Base-by-base conservation (phyloP, 2,329 filamentous ascomycete species). In the Sporothrix curviconia region DNA sequence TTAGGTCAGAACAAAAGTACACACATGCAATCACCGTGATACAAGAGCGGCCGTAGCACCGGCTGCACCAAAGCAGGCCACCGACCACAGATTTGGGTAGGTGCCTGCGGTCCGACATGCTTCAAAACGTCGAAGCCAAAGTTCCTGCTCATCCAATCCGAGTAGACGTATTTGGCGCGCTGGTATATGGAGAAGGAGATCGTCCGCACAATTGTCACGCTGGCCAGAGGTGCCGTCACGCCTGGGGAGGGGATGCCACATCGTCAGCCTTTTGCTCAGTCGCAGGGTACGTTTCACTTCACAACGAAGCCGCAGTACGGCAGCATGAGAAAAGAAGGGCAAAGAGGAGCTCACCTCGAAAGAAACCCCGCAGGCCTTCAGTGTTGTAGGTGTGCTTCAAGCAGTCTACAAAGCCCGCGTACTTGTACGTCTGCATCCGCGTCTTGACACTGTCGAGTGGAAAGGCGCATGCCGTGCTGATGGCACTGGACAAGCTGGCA, bases 381-480 rank as follows among this genome's bases (percentile, higher is more conserved):
- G 78, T 84, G 59, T 77, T 79, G 72, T 94, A 94, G 9, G 89
- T 92, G 64, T 88, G 81, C 61, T 78, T 79, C 53, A 91, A 82
- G 69, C 89, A 92, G 70, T 90, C 85, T 67, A 81, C 72, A 71
- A 89, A 90, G 64, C 81, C 89, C 63, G 81, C 78, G 73, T 88
- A 92, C 62, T 87, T 84, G 72, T 94, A 92, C 63, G 87, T 89
- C 76, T 95, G 90, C 84, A 94, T 90, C 67, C 90, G 87, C 57
- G 88, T 92, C 77, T 95, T 95, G 69, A 92, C 86, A 66, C 90
- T 92, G 71, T 95, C 90, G 64, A 95, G 82, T 22, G 90, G 90
- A 68, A 92, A 95, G n/a, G 89, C 87, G 63, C 81, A 78, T 67
- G 90, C 80, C 42, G 89, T 94, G 37, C 87, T 90, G 57, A 92